Conservation (phyloP, 495 filamentous ascomycete genomes). For the Aspergillus haitiensis region DNA sequence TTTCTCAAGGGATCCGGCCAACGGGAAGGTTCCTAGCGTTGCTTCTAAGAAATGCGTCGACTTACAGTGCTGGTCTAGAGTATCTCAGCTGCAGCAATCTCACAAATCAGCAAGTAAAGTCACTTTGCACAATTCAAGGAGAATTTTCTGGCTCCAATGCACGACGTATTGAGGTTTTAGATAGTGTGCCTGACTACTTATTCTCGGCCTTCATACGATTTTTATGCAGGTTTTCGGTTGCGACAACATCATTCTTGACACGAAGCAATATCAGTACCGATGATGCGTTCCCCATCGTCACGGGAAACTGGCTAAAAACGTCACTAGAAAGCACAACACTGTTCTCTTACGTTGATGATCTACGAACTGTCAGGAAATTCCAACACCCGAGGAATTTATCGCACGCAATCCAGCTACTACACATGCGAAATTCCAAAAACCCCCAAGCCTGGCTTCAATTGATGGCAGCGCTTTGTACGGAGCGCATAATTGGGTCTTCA, state of each 20-base stretch:
- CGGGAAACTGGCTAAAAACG: slow-evolving; percentile 11
- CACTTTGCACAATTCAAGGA: slow-evolving; percentile 33
- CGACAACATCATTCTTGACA: slow-evolving; percentile 2
- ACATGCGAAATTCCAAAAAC: slow-evolving; percentile 30
- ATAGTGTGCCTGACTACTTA: slow-evolving; percentile 39
- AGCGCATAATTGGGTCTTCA: slow-evolving; percentile 21
- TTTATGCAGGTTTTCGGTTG: slow-evolving; percentile 37
- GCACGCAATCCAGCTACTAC: slow-evolving; percentile 47
- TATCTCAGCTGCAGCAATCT: slow-evolving; percentile 43
- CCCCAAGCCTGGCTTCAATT: slow-evolving; percentile 44
- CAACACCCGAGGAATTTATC: slow-evolving; percentile 36
- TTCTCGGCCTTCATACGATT: slow-evolving; percentile 53
- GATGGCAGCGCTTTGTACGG: slow-evolving; percentile 31
- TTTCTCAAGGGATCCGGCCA: slow-evolving; percentile 45
- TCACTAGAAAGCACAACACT: slow-evolving; percentile 22
- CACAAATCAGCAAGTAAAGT: slow-evolving; percentile 34
- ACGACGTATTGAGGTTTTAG: slow-evolving; percentile 25
- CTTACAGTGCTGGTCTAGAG: slow-evolving; percentile 39
- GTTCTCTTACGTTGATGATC: slow-evolving; percentile 23
- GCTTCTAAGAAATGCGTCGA: slow-evolving; percentile 47
- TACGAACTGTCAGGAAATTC: slow-evolving; percentile 13
- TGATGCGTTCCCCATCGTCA: slow-evolving; percentile 36
- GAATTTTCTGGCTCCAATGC: slow-evolving; percentile 20
- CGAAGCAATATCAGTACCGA: slow-evolving; percentile 30
- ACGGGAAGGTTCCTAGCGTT: slow-evolving; percentile 44